phyloP scores from a whole-genome alignment of 164 flowering plant species.

The Sextonia rubra region DNA sequence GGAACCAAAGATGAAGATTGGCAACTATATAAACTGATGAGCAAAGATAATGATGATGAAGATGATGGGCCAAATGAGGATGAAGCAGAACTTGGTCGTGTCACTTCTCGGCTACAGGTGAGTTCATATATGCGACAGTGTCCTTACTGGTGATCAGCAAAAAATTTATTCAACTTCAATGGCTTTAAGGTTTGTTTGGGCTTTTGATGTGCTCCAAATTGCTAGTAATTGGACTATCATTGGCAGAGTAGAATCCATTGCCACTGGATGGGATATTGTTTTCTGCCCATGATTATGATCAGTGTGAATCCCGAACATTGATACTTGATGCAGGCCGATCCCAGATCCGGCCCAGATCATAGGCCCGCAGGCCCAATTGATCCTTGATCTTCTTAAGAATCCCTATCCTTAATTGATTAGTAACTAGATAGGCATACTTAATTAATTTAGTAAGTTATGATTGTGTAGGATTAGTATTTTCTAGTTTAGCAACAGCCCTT shows the following conservation, averaged over 20 bases:
- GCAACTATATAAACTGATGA: constrained; percentile 96
- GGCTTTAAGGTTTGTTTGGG: neutral
- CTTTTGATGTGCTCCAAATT: neutral
- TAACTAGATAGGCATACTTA: too few species aligned
- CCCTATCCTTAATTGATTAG: too few species aligned
- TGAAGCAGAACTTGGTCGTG: constrained; percentile 70
- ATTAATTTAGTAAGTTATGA: too few species aligned
- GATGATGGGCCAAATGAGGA: constrained; percentile 76
- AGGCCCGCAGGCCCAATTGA: too few species aligned
- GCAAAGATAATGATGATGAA: constrained; percentile 89
- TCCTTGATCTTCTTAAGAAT: too few species aligned
- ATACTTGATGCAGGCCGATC: too few species aligned
- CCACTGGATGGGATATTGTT: neutral
- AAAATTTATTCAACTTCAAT: neutral
- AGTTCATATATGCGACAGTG: constrained; percentile 9
- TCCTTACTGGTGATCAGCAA: neutral
- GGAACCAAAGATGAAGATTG: constrained; percentile 97
- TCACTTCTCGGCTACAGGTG: constrained; percentile 81
- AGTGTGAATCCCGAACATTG: too few species aligned
- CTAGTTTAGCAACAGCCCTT: too few species aligned
- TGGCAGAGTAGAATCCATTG: neutral
- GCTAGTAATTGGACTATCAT: neutral
- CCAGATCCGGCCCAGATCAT: too few species aligned
- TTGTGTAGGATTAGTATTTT: too few species aligned
- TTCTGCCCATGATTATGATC: neutral